phyloP scores from a whole-genome alignment of 805 yeast species.

The Starmerella apis region DNA sequence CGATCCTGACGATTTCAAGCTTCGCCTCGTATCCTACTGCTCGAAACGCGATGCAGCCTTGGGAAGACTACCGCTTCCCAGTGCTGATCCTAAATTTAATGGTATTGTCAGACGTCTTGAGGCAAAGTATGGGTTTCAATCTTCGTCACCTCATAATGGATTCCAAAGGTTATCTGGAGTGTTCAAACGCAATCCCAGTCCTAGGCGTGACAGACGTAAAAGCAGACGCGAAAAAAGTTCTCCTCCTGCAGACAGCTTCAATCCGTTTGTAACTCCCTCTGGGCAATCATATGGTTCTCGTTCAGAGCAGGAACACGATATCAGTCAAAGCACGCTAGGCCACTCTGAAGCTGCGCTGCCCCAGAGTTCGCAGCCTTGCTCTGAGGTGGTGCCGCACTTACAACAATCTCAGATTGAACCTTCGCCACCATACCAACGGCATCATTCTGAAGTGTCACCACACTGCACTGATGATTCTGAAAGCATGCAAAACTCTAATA shows the following conservation, averaged over 20 bases:
- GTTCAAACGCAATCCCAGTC: neutral
- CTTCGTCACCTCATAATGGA: neutral
- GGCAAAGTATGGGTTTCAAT: neutral
- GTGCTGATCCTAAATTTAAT: conserved; percentile 36
- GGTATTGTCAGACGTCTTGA: conserved; percentile 21
- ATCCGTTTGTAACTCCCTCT: neutral
- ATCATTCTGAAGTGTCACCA: neutral
- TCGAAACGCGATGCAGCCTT: conserved; percentile 28
- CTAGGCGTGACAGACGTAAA: neutral
- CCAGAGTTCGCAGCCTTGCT: too few species aligned
- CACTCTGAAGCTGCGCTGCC: too few species aligned
- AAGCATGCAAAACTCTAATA: neutral
- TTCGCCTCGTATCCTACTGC: conserved; percentile 53
- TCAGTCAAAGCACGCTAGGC: too few species aligned
- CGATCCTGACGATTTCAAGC: conserved; percentile 34
- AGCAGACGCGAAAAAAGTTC: neutral
- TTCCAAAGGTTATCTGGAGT: neutral
- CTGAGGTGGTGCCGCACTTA: neutral
- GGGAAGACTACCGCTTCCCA: conserved; percentile 35
- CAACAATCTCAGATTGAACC: neutral
- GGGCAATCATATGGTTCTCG: neutral
- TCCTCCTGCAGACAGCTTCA: neutral
- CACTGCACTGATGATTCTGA: neutral
- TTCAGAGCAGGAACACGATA: neutral
- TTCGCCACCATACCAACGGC: neutral